Evolutionary conservation across 2,329 filamentous ascomycete genomes (phyloP).

Genomic region (Ilyonectria mors-panacis): DNA sequence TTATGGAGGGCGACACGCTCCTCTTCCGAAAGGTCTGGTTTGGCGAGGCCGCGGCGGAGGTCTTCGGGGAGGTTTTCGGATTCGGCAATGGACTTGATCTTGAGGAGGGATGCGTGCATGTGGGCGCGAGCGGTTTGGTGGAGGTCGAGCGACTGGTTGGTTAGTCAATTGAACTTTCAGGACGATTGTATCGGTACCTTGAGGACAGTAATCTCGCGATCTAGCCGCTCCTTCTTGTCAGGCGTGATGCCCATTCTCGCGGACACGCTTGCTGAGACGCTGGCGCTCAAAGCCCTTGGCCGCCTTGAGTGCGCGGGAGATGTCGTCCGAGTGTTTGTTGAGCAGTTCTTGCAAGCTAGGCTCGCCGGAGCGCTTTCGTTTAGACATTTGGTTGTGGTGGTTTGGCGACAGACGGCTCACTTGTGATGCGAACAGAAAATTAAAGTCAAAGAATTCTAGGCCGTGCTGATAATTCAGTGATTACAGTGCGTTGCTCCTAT

Average conservation of each 20-base stretch:
- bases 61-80: conserved; percentile 65
- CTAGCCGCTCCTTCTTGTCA: conserved; percentile 71
- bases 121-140: conserved; percentile 71
- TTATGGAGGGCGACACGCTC: conserved; percentile 69
- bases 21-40: conserved; percentile 67
- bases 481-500: conserved; percentile 15
- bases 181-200: conserved; percentile 58
- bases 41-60: conserved; percentile 63
- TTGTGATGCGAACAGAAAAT: conserved; percentile 43
- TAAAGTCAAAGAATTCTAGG: conserved; percentile 62
- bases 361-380: conserved; percentile 68
- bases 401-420: conserved; percentile 5
- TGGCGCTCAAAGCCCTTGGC: conserved; percentile 85
- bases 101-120: conserved; percentile 68
- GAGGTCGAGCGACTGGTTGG: conserved; percentile 67
- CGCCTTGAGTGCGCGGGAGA: conserved; percentile 78
- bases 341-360: conserved; percentile 65
- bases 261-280: conserved; percentile 75
- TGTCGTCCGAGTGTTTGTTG: conserved; percentile 69
- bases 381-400: conserved; percentile 61
- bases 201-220: conserved; percentile 71
- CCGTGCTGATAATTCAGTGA: conserved; percentile 22
- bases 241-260: conserved; percentile 61
- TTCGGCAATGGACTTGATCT: conserved; percentile 67
- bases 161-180: not conserved